Percentiles rank a stretch among this genome's conserved stretches.
phyloP scores from a whole-genome alignment of 805 yeast genomes.

The Wickerhamiella allomyrinae region DNA sequence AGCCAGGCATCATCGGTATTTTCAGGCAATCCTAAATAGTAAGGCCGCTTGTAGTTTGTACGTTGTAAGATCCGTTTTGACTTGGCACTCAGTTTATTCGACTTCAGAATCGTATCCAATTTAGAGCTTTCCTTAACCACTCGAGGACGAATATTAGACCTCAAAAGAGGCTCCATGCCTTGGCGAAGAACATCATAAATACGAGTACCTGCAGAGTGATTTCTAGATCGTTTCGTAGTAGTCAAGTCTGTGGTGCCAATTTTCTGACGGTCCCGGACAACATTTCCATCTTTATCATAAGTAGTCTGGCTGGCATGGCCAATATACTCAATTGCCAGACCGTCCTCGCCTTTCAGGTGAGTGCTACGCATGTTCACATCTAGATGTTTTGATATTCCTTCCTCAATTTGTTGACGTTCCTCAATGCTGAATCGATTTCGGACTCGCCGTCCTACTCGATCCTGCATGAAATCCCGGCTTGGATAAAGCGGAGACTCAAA shows the following conservation, averaged over 20 bases:
- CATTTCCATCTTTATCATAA: background rate
- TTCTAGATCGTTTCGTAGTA: background rate
- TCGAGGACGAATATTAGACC: background rate
- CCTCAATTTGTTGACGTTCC: background rate
- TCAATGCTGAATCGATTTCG: background rate
- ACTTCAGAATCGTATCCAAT: background rate
- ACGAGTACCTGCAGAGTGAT: background rate
- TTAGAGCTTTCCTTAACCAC: background rate
- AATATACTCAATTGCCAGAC: background rate
- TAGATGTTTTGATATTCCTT: background rate
- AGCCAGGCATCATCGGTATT: conserved; percentile 1
- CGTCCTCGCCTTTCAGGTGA: background rate
- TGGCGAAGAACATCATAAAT: background rate
- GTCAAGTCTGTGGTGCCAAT: background rate
- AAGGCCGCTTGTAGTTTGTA: background rate
- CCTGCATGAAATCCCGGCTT: background rate
- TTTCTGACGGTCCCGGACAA: background rate
- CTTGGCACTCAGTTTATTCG: background rate
- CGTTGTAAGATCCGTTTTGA: background rate
- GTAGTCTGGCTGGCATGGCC: background rate
- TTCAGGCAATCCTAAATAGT: background rate
- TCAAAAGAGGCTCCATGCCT: background rate
- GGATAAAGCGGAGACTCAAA: background rate
- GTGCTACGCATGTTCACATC: background rate
- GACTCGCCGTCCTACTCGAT: background rate